A percentile compares a stretch with the other conserved stretches of the same genome.
Evolutionary conservation across 768 basidiomycete species (phyloP).

Genomic region (Pilatotrama ljubarskyi): DNA sequence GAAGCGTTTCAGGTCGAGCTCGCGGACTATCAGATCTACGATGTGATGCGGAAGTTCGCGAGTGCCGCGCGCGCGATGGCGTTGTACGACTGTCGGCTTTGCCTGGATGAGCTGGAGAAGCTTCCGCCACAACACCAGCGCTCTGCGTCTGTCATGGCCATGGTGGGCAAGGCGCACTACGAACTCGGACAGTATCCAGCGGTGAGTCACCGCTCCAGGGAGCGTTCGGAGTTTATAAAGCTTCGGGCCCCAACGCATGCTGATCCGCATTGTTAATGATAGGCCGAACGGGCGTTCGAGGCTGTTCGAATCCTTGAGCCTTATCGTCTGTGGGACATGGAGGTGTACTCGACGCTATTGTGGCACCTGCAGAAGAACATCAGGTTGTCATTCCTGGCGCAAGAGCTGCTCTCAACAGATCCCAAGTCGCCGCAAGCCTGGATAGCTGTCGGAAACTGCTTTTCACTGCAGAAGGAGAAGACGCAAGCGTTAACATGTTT

Average conservation of each 20-base stretch:
- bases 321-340: conserved; percentile 91
- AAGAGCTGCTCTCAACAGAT: conserved; percentile 84
- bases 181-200: conserved; percentile 86
- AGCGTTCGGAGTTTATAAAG: background rate
- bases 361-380: conserved; percentile 91
- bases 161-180: conserved; percentile 87
- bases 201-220: conserved; percentile 49
- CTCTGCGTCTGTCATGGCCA: conserved; percentile 75
- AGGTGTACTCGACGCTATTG: conserved; percentile 91
- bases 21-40: conserved; percentile 83
- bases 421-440: conserved; percentile 86
- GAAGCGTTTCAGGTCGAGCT: conserved; percentile 69
- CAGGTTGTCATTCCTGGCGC: conserved; percentile 88
- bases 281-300: conserved; percentile 92
- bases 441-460: conserved; percentile 96
- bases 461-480: conserved; percentile 93
- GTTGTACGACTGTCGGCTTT: conserved; percentile 72
- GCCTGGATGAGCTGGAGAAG: conserved; percentile 73
- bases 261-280: conserved; percentile 8
- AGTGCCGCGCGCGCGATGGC: conserved; percentile 74
- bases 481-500: conserved; percentile 94
- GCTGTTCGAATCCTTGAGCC: conserved; percentile 82
- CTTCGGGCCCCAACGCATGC: conserved; percentile 22
- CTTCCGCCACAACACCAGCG: conserved; percentile 74
- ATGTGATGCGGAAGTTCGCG: conserved; percentile 80